Evolutionary conservation across 208 protist species (phyloP).

Genomic region (Acanthamoeba lenticulata): DNA sequence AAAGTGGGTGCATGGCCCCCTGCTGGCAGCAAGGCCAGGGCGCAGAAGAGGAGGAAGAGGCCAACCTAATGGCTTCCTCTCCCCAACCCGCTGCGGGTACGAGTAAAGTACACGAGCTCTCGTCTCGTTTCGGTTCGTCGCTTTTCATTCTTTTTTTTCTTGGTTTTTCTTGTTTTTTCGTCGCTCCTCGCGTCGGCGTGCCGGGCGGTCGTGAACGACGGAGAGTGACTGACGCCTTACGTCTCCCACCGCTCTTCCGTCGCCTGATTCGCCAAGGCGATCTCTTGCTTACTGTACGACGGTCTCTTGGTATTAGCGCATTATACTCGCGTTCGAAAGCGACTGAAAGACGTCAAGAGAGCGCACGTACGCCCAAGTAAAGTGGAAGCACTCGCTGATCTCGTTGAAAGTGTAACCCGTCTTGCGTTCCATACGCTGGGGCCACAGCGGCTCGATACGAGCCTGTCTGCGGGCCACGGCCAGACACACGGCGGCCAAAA

Average conservation of each 20-base stretch:
- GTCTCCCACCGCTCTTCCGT: not conserved
- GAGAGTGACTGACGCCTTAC: no score
- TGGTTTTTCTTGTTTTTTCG: not conserved
- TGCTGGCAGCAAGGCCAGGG: not conserved
- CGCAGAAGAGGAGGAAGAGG: not conserved
- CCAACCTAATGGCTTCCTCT: not conserved
- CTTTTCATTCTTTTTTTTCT: not conserved
- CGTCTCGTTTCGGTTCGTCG: not conserved
- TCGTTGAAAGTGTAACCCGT: not conserved
- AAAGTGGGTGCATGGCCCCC: no score
- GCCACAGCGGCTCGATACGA: constrained; percentile 59
- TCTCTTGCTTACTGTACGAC: not conserved
- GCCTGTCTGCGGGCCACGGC: constrained; percentile 56
- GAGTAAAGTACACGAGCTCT: not conserved
- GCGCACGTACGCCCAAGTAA: constrained; percentile 14
- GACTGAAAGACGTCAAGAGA: no score
- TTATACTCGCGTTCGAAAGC: not conserved
- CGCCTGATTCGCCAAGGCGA: not conserved
- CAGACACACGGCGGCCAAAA: constrained; percentile 54
- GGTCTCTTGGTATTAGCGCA: no score
- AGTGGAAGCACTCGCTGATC: not conserved
- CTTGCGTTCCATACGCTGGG: not conserved
- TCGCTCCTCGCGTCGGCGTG: no score
- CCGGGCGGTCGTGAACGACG: no score
- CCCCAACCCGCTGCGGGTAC: not conserved